Conservation (phyloP, 441 rosid species). For the Adansonia grandidieri region DNA sequence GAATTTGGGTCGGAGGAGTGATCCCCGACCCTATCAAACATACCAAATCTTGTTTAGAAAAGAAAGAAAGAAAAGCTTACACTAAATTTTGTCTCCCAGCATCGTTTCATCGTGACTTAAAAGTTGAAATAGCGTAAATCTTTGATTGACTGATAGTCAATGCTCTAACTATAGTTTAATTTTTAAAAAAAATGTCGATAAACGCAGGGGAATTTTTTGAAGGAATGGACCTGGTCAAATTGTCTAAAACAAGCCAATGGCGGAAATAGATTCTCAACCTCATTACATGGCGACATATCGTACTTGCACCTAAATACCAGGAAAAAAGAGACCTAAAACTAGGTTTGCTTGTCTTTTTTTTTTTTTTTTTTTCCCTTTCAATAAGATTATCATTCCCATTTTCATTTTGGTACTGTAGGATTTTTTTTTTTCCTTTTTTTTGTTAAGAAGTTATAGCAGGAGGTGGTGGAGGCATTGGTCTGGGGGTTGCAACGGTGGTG, state of each 20-base stretch:
- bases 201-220: neutral
- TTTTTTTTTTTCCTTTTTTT: neutral
- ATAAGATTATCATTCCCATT: neutral
- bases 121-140: neutral
- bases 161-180: too few species aligned
- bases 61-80: too few species aligned
- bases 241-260: constrained; percentile 21
- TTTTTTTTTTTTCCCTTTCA: neutral
- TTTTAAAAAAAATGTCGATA: neutral
- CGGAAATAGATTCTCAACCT: neutral
- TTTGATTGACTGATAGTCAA: too few species aligned
- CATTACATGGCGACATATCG: neutral
- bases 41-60: too few species aligned
- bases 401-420: neutral
- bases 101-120: neutral
- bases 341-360: neutral
- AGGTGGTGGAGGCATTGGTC: neutral
- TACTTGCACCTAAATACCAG: neutral
- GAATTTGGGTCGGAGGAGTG: too few species aligned
- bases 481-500: constrained; percentile 7
- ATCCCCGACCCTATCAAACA: too few species aligned
- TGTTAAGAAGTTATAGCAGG: neutral
- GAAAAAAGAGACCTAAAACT: neutral
- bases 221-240: constrained; percentile 19
- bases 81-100: too few species aligned